Evolutionary conservation across 163 green algal species (phyloP), one percentile per base, ranked within the genome.

Genomic region (Chlamydomonas reinhardtii): DNA sequence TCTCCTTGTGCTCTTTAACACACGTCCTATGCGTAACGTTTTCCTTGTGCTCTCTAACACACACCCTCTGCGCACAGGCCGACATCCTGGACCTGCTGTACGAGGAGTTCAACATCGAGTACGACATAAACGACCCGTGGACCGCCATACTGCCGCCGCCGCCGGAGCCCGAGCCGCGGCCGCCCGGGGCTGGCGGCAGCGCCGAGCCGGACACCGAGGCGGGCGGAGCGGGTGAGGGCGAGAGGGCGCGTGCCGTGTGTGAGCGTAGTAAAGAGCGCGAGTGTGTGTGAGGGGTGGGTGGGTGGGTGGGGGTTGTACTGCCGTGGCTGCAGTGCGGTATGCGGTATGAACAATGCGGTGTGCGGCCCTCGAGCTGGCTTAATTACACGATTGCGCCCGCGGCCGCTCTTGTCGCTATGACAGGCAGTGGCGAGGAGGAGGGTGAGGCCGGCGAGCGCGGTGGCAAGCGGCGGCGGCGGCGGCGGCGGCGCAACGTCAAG

Each of bases 121-220:
- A 81, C 70, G 71, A 79, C 81, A 87, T 87, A n/a, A 74, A 80
- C 70, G 81, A 87, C 37, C 68, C 79, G 19, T 85, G 79, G 79
- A 72, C 32, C n/a, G 52, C 31, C 69, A 85, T 85, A 34, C 68
- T 85, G 79, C 79, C 79, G 79, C 79, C 79, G n/a, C 54, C 19
- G 20, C 48, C 64, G 43, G 68, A 77, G 48, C 76, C 37, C 22
- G 54, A n/a, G 29, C 68, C 71, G 37, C 68, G 77, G 24, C n/a
- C 27, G 17, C n/a, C 54, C 25, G 80, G n/a, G n/a, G n/a, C n/a
- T n/a, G n/a, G 69, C 20, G 66, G 48, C 73, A 70, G 78, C 65
- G 69, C 29, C 11, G 78, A 85, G 15, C 48, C 25, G 16, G 77
- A 85, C 22, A 48, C 52, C 66, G 79, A 85, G 52, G 69, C 4